phyloP scores from a whole-genome alignment of 2,329 filamentous ascomycete species.

The Paecilomyces formosus region DNA sequence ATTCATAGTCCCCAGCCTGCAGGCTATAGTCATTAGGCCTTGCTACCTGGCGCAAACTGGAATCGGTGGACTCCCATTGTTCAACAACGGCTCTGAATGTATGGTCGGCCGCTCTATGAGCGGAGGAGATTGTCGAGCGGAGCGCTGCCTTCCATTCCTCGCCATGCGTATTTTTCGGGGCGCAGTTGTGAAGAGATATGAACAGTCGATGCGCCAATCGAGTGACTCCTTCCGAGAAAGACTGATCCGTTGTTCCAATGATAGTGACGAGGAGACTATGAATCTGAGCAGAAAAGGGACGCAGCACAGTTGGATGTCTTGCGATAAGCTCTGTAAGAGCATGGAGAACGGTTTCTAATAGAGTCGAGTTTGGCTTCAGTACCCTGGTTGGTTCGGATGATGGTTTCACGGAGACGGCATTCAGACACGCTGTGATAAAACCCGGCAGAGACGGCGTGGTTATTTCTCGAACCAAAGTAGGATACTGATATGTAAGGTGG shows the following conservation, averaged over 20 bases:
- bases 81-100: constrained; percentile 74
- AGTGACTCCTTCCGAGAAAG: constrained; percentile 48
- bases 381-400: constrained; percentile 26
- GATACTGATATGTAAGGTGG: constrained; percentile 70
- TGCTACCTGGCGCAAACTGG: constrained; percentile 21
- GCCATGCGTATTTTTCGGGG: constrained; percentile 67
- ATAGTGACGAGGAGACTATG: constrained; percentile 52
- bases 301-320: constrained; percentile 76
- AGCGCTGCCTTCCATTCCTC: constrained; percentile 72
- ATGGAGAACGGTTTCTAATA: constrained; percentile 63
- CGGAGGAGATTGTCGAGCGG: constrained; percentile 52
- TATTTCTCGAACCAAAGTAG: constrained; percentile 77
- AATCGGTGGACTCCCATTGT: constrained; percentile 65
- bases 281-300: constrained; percentile 65
- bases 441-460: constrained; percentile 72
- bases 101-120: constrained; percentile 66
- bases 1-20: constrained; percentile 28
- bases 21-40: constrained; percentile 29
- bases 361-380: constrained; percentile 34
- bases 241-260: constrained; percentile 56
- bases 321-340: constrained; percentile 66
- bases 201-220: constrained; percentile 57
- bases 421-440: constrained; percentile 67
- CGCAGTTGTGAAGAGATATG: constrained; percentile 68
- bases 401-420: constrained; percentile 49